Evolutionary conservation across 805 yeast species (phyloP), one percentile per base, ranked within the genome.

Genomic region (Saccharomycopsis selenospora): DNA sequence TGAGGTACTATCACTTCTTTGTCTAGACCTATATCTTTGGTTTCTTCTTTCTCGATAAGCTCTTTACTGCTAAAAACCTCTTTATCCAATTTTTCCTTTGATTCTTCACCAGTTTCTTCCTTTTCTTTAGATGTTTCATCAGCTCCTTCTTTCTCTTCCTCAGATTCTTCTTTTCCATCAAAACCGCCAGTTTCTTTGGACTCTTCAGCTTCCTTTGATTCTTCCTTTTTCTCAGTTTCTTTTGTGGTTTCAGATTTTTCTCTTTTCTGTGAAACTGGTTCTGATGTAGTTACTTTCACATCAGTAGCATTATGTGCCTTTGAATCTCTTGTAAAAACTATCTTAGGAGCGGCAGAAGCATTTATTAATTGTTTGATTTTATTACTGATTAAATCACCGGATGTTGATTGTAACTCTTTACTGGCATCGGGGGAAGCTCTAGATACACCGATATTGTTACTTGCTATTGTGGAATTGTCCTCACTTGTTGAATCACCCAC

Each of bases 91-190:
- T 17, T 18, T 3, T 40, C 26, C 28, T 40, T 14, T 10, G 43
- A 6, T 22, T 38, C 14, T 20, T 23, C 25, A 8, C 18, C 42
- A 7, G n/a, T 25, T 24, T 43, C 41, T 42, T 18, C 43, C 18
- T 36, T 13, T 13, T 11, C 23, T 4, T 46, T 33, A 24, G 11
- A 23, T 14, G 29, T 14, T 43, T 43, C 46, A 23, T 29, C 41
- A 10, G 11, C 40, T 11, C 13, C 36, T 11, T 40, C 36, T 14
- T 18, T 36, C 22, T 36, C 40, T 11, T 10, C 40, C n/a, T n/a
- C n/a, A n/a, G n/a, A n/a, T n/a, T n/a, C n/a, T n/a, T n/a, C n/a
- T n/a, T n/a, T n/a, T n/a, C n/a, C n/a, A n/a, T n/a, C n/a, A n/a
- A n/a, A n/a, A n/a, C n/a, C n/a, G n/a, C n/a, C n/a, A 27, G 29